Evolutionary conservation across 2,329 filamentous ascomycete species (phyloP), one percentile per base, ranked within the genome.

Genomic region (Pseudogymnoascus sp.): DNA sequence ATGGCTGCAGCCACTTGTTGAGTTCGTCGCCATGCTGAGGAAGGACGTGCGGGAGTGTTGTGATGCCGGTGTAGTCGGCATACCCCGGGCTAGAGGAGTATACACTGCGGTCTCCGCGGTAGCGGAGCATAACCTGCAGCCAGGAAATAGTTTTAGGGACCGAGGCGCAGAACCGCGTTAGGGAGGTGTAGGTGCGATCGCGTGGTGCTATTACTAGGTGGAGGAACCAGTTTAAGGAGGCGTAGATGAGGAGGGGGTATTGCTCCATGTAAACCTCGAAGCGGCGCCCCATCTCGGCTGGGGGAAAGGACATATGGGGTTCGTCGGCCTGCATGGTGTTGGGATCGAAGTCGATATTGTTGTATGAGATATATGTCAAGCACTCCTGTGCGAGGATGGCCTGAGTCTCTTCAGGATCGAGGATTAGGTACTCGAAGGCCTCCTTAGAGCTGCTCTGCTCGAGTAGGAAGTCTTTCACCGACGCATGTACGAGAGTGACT

Each of bases 191-290:
- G 25, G 14, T 53, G 25, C 46, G 46, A 4, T 28, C 46, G 46
- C n/a, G 46, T 31, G 46, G 46, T 6, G 46, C 46, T 16, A 31
- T 53, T 16, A 53, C 46, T 4, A 53, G 46, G n/a, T 53, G 46
- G n/a, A 53, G 46, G 7, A 53, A 53, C 46, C 46, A 53, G 46
- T 53, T 53, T 28, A 53, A n/a, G 25, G 46, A 53, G 14, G 46
- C 46, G n/a, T 53, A 53, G 23, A 53, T n/a, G 46, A 53, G 46
- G 46, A 53, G 46, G 46, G 46, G 46, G 14, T 53, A 53, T 53
- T 53, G 14, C 46, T 28, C 46, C 23, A 28, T 53, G 46, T 53
- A 53, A 10, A 10, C 8, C 23, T 53, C 46, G 8, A 53, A 53
- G 25, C 46, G 46, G 14, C 7, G 46, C 1, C 46, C 46, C 46